A percentile compares a stretch with the other conserved stretches of the same genome.
phyloP scores from a whole-genome alignment of 495 filamentous ascomycete species.

The Penicillium arizonense region DNA sequence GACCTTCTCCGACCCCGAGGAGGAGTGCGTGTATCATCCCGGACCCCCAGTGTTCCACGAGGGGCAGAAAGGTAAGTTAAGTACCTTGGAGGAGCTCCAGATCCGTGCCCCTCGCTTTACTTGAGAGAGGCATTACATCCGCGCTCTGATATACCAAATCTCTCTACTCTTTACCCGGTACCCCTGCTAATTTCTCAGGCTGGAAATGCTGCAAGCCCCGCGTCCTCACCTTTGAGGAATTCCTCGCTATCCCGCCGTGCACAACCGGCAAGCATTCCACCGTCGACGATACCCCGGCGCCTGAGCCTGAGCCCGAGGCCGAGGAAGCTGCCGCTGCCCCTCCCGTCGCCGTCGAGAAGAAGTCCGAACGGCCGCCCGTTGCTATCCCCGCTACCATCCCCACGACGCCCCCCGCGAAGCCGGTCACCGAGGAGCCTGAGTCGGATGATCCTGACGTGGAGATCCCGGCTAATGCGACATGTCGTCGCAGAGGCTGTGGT shows the following conservation, averaged over 20 bases:
- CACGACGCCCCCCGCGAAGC: conserved; percentile 56
- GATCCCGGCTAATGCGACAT: conserved; percentile 70
- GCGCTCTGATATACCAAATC: neutral
- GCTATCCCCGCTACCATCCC: conserved; percentile 47
- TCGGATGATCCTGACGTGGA: conserved; percentile 74
- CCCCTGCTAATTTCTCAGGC: conserved; percentile 50
- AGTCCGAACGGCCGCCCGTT: conserved; percentile 34
- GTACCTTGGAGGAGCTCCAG: conserved; percentile 37
- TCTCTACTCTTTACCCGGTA: neutral
- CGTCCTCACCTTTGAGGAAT: conserved; percentile 98
- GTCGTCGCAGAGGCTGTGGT: conserved; percentile 75
- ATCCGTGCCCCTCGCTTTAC: conserved; percentile 3
- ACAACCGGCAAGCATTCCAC: conserved; percentile 92
- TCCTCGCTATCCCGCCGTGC: conserved; percentile 90
- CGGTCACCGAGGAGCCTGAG: conserved; percentile 75
- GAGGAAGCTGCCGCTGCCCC: conserved; percentile 31
- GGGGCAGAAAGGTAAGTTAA: conserved; percentile 93
- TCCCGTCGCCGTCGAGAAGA: conserved; percentile 20
- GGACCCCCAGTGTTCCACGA: conserved; percentile 96
- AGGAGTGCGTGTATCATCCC: conserved; percentile 88
- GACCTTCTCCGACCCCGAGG: conserved; percentile 75
- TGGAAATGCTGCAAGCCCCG: conserved; percentile 99
- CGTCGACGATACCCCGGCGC: conserved; percentile 67
- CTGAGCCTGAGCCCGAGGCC: conserved; percentile 48
- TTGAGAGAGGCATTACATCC: neutral